Percentiles rank a stretch among this genome's conserved stretches.
Evolutionary conservation across 768 basidiomycete genomes (phyloP).

Genomic region (Hygrophorus russula): DNA sequence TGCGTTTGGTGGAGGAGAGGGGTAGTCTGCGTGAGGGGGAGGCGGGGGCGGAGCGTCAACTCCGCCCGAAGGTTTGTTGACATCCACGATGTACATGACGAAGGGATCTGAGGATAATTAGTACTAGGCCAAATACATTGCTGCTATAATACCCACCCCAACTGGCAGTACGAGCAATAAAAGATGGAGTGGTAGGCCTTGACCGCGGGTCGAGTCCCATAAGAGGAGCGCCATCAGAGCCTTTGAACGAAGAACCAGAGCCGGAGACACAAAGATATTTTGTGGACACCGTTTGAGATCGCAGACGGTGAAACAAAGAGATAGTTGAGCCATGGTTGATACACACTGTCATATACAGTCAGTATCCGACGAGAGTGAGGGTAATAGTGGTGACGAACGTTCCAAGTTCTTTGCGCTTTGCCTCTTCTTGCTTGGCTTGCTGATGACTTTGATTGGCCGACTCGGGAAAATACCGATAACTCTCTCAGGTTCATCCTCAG

Average conservation of each 20-base stretch:
- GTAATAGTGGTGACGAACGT: constrained; percentile 39
- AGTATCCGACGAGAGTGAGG: constrained; percentile 5
- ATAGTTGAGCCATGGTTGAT: constrained; percentile 95
- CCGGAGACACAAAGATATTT: constrained; percentile 95
- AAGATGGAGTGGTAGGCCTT: constrained; percentile 68
- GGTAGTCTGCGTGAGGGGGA: constrained; percentile 81
- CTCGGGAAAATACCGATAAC: constrained; percentile 86
- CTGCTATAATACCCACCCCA: constrained; percentile 52
- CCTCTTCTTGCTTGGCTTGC: constrained; percentile 96
- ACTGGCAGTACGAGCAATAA: constrained; percentile 81
- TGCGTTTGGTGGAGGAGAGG: constrained; percentile 84
- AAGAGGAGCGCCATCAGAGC: constrained; percentile 82
- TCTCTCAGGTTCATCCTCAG: constrained; percentile 72
- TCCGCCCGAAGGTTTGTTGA: constrained; percentile 69
- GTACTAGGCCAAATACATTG: background rate
- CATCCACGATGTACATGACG: constrained; percentile 96
- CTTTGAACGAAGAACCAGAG: constrained; percentile 83
- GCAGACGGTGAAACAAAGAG: constrained; percentile 89
- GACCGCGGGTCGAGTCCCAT: constrained; percentile 69
- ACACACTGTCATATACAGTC: constrained; percentile 46
- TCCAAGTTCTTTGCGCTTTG: constrained; percentile 90
- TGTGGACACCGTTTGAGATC: constrained; percentile 92
- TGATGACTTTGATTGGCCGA: constrained; percentile 96
- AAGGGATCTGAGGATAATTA: constrained; percentile 57
- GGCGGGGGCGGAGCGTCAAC: constrained; percentile 72